Percentiles rank a stretch among this genome's conserved stretches.
Evolutionary conservation across 108 stramenopile genomes (phyloP).

Genomic region (Cyclostephanos tholiformis): DNA sequence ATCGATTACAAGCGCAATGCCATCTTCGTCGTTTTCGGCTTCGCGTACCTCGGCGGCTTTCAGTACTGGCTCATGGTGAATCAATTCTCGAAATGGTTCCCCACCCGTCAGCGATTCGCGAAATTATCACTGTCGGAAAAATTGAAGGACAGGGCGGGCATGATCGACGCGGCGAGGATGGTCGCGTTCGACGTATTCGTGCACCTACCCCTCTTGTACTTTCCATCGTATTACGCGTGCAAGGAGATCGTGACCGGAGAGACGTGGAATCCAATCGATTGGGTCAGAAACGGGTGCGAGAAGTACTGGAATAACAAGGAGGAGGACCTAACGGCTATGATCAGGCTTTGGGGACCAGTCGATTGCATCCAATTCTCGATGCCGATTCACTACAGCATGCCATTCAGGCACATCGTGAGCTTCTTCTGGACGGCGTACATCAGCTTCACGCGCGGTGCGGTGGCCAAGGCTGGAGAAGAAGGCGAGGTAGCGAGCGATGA

Average conservation of each 20-base stretch:
- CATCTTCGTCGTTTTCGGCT: conserved; percentile 87
- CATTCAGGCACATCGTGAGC: conserved; percentile 84
- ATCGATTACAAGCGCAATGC: conserved; percentile 83
- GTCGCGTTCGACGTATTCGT: conserved; percentile 88
- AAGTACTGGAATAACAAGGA: conserved; percentile 82
- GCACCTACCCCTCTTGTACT: conserved; percentile 90
- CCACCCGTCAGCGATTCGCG: conserved; percentile 79
- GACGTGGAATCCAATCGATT: conserved; percentile 84
- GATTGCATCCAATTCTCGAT: conserved; percentile 91
- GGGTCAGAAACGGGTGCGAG: conserved; percentile 77
- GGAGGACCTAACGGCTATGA: conserved; percentile 85
- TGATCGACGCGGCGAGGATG: conserved; percentile 87
- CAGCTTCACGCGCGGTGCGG: conserved; percentile 82
- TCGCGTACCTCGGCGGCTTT: conserved; percentile 85
- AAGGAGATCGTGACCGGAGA: conserved; percentile 85
- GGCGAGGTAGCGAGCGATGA: neutral
- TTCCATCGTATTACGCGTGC: conserved; percentile 88
- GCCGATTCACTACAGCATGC: conserved; percentile 87
- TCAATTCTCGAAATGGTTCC: conserved; percentile 85
- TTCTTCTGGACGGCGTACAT: conserved; percentile 96
- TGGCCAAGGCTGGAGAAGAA: conserved; percentile 39
- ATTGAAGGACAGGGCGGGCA: conserved; percentile 79
- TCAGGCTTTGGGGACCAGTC: conserved; percentile 87
- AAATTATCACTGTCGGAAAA: conserved; percentile 69
- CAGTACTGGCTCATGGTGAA: conserved; percentile 90